phyloP scores from a whole-genome alignment of 2,329 filamentous ascomycete genomes.

The Pyricularia pennisetigena region DNA sequence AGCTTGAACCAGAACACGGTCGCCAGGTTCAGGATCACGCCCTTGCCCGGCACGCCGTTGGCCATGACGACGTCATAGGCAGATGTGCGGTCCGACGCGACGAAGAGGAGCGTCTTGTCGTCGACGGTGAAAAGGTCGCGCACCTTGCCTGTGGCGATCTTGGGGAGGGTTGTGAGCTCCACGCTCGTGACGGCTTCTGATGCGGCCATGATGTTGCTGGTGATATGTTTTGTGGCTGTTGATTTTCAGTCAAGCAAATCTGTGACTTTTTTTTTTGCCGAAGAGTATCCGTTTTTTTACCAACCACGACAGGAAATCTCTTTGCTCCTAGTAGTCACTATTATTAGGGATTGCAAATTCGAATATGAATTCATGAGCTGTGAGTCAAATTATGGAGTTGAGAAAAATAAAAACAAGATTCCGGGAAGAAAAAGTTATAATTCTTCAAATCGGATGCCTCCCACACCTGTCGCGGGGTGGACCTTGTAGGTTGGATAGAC shows the following conservation, averaged over 20 bases:
- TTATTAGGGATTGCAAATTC: neutral
- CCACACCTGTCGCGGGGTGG: neutral
- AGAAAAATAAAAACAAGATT: neutral
- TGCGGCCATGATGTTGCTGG: neutral
- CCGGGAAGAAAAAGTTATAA: neutral
- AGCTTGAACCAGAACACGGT: slow-evolving; percentile 45
- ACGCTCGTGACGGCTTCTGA: slow-evolving; percentile 16
- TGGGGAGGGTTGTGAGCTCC: slow-evolving; percentile 19
- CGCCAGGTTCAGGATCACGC: slow-evolving; percentile 36
- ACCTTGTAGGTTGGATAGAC: neutral
- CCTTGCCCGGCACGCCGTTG: slow-evolving; percentile 52
- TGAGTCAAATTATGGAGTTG: neutral
- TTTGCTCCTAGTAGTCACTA: neutral
- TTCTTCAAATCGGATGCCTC: neutral
- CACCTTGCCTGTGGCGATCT: slow-evolving; percentile 21
- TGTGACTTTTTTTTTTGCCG: neutral
- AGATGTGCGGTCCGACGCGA: slow-evolving; percentile 68
- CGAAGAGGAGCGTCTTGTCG: slow-evolving; percentile 20
- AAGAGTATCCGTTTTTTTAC: neutral
- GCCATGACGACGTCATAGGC: slow-evolving; percentile 88
- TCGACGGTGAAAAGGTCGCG: slow-evolving; percentile 18
- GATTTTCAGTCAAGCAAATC: neutral
- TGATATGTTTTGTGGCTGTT: neutral
- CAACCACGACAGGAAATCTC: neutral
- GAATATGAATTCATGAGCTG: neutral